Evolutionary conservation across 176 grass and related monocot species (phyloP), one percentile per base, ranked within the genome.

Genomic region (Tillandsia fasciculata): DNA sequence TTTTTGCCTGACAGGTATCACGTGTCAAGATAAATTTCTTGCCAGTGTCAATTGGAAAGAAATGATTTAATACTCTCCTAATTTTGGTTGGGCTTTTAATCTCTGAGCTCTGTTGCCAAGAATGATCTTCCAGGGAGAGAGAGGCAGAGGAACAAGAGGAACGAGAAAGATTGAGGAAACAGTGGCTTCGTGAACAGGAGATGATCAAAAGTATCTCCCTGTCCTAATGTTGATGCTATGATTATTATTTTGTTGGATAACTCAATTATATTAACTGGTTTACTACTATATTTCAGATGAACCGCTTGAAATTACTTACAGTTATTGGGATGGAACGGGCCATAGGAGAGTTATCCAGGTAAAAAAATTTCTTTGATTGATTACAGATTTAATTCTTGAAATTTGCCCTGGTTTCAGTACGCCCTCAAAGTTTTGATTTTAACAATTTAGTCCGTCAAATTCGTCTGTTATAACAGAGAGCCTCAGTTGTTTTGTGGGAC

Each of bases 311-410:
- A 99, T 99, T 71, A 99, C 89, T 65, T 97, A 97, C 66, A 97
- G 89, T 85, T 99, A 99, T 64, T 99, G 94, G 89, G 94, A 99
- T 83, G 94, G 94, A 50, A 92, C 94, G 67, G 86, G 94, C 54
- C 94, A 99, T 74, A 93, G 94, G 77, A 83, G 89, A 79, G 82
- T 66, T 75, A 72, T 88, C 67, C 94, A 93, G 86, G 94, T 82
- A 70, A 87, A n/a, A 69, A 5, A 42, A 6, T 42, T 6, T 42
- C 33, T 42, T 42, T 3, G 33, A 5, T 7, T 6, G 33, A 42
- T 4, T 42, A 42, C 4, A 42, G 33, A 5, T 42, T 42, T 42
- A 42, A 5, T 42, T 5, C 33, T 42, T 42, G 33, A 42, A 42
- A 42, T 42, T 42, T 42, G 33, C 33, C 33, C 33, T 42, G 33